Evolutionary conservation across 2,329 filamentous ascomycete species (phyloP).

Genomic region (Penicillium sp.): DNA sequence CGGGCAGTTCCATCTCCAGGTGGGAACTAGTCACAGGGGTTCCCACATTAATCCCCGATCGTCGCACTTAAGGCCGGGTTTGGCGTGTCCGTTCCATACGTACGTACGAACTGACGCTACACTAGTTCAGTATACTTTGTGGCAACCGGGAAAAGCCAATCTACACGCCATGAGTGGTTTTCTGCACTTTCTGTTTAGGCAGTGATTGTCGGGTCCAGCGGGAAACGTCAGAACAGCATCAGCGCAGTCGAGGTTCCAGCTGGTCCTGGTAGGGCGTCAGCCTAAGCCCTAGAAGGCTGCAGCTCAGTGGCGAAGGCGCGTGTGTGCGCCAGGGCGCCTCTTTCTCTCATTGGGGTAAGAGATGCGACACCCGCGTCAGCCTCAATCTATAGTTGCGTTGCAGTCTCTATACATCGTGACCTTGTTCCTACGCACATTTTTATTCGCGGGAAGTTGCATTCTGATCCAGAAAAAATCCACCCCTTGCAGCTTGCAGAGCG

Average conservation of each 20-base stretch:
- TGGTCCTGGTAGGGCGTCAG: conserved; percentile 22
- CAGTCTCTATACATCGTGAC: neutral
- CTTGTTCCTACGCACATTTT: conserved; percentile 2
- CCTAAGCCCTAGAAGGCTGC: conserved; percentile 40
- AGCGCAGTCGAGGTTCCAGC: neutral
- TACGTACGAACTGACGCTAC: neutral
- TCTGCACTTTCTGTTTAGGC: conserved; percentile 7
- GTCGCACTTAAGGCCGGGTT: conserved; percentile 8
- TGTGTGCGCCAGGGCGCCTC: conserved; percentile 9
- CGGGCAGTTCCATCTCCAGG: conserved; percentile 1
- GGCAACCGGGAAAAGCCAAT: neutral
- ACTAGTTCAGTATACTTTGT: neutral
- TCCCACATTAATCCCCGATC: conserved; percentile 11
- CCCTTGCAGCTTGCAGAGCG: conserved; percentile 15
- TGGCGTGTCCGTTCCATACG: neutral
- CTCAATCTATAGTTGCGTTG: neutral
- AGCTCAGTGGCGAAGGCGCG: conserved; percentile 11
- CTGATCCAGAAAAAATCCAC: conserved; percentile 1
- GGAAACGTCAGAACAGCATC: conserved; percentile 1
- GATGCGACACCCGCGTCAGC: conserved; percentile 4
- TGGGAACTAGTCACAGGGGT: conserved; percentile 10
- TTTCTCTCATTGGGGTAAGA: neutral
- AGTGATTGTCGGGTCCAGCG: conserved; percentile 5
- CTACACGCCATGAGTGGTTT: neutral
- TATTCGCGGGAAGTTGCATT: conserved; percentile 13